Base-by-base conservation (phyloP, 177 flowering plant species). In the Tripterygium wilfordii region DNA sequence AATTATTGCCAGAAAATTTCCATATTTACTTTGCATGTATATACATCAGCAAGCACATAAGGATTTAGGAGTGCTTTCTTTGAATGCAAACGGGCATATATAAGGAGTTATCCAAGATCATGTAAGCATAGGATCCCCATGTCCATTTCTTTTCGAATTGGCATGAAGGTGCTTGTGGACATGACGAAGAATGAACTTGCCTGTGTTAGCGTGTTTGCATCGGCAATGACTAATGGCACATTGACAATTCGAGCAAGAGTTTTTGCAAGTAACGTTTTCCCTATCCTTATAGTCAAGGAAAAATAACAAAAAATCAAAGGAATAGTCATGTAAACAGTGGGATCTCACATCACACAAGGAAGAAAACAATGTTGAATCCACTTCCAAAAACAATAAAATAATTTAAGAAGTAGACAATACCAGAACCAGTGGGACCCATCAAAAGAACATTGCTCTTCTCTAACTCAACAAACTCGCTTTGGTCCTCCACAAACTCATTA, bases 391-490 rank as follows among this genome's bases (percentile, higher is more conserved):
- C 7, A 54, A 17, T 17, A 22, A 52, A 30, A 6, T 12, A 1
- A 30, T 7, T 15, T 9, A 54, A 26, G 27, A 1, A 31, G 5
- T 9, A 27, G 36, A 33, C 22, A 49, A 63, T 65, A 83, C 98
- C 98, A 24, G 98, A 91, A 39, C 98, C 98, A 54, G 98, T 91
- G 27, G 98, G 98, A 61, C 98, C 98, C 85, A 91, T 79, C 62
- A 91, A 64, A 3, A 91, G 75, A 21, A 91, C 88, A 80, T 91
- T 91, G 78, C 98, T 91, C 67, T 91, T 91, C 55, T 91, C 98
- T 51, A 88, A 67, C 67, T 91, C 98, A 28, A 88, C 96, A 50
- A 68, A 74, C 26, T 68, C 63, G 44, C 10, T 28, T 1, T 42
- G 49, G 2, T 64, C 79, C 41, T 70, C 78, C 54, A 71, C 76